A percentile compares a stretch with the other conserved stretches of the same genome.
Conservation (phyloP, 345 rosid species). For the Pseudoturritis turrita region DNA sequence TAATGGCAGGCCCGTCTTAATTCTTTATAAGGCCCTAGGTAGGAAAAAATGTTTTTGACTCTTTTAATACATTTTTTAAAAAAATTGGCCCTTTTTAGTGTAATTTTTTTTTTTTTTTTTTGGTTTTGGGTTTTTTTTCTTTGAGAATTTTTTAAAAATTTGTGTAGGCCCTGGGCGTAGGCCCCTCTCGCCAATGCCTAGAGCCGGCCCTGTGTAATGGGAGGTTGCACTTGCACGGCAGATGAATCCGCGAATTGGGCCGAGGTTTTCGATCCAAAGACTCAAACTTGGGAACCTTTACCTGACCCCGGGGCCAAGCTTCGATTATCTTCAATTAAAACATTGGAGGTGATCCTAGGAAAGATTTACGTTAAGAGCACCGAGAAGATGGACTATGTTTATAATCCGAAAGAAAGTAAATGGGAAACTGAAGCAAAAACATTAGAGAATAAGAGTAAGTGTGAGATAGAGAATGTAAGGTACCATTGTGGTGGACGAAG, state of each 20-base stretch:
- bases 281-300: conserved; percentile 6
- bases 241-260: background rate
- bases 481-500: background rate
- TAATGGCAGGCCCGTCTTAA: conserved; percentile 37
- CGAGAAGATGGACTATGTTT: background rate
- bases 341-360: background rate
- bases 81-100: too few relatives aligned
- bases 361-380: background rate
- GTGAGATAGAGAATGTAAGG: background rate
- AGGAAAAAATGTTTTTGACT: too few relatives aligned
- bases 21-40: too few relatives aligned
- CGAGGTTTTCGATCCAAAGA: conserved; percentile 1
- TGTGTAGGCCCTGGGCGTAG: too few relatives aligned
- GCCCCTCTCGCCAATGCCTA: too few relatives aligned
- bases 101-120: too few relatives aligned
- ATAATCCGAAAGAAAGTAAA: conserved; percentile 3
- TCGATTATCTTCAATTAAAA: background rate
- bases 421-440: background rate
- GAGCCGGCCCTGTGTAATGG: too few relatives aligned
- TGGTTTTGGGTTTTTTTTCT: too few relatives aligned
- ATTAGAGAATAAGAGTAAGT: background rate
- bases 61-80: too few relatives aligned
- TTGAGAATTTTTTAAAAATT: too few relatives aligned
- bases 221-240: background rate
- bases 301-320: background rate